phyloP scores from a whole-genome alignment of 768 basidiomycete species.

The Tylopilus plumbeoviolaceoides region DNA sequence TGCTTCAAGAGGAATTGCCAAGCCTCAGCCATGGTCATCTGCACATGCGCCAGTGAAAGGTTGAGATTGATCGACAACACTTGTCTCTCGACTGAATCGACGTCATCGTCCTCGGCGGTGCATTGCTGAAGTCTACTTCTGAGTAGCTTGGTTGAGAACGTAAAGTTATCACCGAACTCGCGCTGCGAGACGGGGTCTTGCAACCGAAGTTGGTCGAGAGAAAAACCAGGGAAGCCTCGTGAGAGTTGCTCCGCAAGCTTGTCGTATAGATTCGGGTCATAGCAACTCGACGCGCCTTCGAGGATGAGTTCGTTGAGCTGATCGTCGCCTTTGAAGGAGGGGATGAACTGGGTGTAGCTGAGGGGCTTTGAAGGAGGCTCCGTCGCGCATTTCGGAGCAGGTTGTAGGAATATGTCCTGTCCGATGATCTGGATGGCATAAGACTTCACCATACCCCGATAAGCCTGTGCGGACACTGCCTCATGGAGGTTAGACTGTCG shows the following conservation, averaged over 20 bases:
- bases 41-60: conserved; percentile 77
- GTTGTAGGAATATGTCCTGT: conserved; percentile 66
- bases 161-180: conserved; percentile 76
- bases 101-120: conserved; percentile 32
- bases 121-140: conserved; percentile 53
- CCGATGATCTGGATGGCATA: conserved; percentile 71
- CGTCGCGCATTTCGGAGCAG: conserved; percentile 37
- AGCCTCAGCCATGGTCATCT: conserved; percentile 67
- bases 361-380: conserved; percentile 45
- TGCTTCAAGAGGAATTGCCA: conserved; percentile 74
- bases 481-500: conserved; percentile 56
- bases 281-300: conserved; percentile 67
- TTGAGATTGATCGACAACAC: conserved; percentile 81
- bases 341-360: conserved; percentile 57
- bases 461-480: conserved; percentile 57
- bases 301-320: conserved; percentile 61
- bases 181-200: conserved; percentile 64
- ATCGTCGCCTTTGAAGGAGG: conserved; percentile 57
- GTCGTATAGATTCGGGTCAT: conserved; percentile 71
- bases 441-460: conserved; percentile 68
- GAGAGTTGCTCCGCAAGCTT: conserved; percentile 48
- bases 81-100: conserved; percentile 51
- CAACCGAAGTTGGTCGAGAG: conserved; percentile 58
- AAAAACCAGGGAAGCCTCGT: conserved; percentile 53
- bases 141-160: conserved; percentile 61